Percentiles rank a stretch among this genome's conserved stretches.
Conservation (phyloP, 306 rosid genomes). For the Comarum palustre region DNA sequence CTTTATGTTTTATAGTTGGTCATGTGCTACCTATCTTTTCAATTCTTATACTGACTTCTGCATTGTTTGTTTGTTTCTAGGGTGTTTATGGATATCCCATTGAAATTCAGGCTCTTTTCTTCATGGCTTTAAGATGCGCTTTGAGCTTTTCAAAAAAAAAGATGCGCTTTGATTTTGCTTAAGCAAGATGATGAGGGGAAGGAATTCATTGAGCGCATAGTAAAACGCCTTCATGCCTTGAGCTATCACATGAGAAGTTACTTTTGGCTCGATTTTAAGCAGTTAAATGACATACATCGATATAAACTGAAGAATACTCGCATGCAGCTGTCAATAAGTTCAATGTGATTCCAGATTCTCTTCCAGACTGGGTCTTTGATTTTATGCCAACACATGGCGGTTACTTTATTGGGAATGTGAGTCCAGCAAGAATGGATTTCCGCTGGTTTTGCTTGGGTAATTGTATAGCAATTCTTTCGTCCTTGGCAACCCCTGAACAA, state of each 20-base stretch:
- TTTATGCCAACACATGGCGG: conserved; percentile 81
- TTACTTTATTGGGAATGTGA: conserved; percentile 83
- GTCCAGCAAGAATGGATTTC: conserved; percentile 91
- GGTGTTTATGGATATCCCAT: conserved; percentile 97
- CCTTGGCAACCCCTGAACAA: conserved; percentile 85
- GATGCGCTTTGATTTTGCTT: conserved; percentile 78
- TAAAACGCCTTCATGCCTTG: conserved; percentile 70
- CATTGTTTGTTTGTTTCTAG: conserved; percentile 40
- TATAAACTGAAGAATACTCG: conserved; percentile 90
- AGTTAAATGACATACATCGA: conserved; percentile 78
- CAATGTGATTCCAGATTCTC: conserved; percentile 84
- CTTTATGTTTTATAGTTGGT: not conserved
- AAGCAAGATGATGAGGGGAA: conserved; percentile 83
- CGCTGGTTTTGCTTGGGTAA: conserved; percentile 90
- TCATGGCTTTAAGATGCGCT: conserved; percentile 93
- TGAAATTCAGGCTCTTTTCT: conserved; percentile 91
- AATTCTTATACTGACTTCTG: conserved; percentile 18
- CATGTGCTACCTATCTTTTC: conserved; percentile 2
- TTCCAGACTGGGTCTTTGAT: conserved; percentile 88
- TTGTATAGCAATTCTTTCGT: conserved; percentile 80
- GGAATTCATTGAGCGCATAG: conserved; percentile 61
- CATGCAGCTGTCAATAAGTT: conserved; percentile 92
- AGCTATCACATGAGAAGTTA: conserved; percentile 83
- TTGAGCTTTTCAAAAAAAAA: conserved; percentile 80
- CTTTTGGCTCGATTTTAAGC: conserved; percentile 86